These are phyloP conservation scores for Sporothrix brasiliensis DNA, from an alignment of 2,329 filamentous ascomycete species.

Conservation along the genomic window DNA sequence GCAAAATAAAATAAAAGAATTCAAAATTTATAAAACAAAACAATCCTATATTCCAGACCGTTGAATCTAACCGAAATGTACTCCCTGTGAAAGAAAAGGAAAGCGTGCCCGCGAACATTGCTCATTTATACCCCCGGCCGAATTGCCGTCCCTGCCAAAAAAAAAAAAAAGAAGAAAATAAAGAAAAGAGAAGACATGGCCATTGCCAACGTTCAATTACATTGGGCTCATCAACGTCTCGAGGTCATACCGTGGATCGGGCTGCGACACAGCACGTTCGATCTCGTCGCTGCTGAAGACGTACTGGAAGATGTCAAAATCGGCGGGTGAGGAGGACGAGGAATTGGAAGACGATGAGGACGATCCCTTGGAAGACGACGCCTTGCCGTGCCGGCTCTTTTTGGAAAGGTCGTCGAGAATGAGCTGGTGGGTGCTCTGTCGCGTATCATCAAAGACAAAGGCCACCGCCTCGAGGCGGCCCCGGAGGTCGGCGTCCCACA, in stretches of 20 bases:
- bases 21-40: background rate
- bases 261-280: slow-evolving; percentile 53
- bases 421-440: slow-evolving; percentile 56
- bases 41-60: slow-evolving; percentile 1
- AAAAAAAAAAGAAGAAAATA: too few species aligned
- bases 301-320: slow-evolving; percentile 57
- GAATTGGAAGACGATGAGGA: slow-evolving; percentile 35
- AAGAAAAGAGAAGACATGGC: background rate
- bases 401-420: slow-evolving; percentile 60
- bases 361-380: slow-evolving; percentile 39
- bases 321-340: slow-evolving; percentile 41
- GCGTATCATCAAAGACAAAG: slow-evolving; percentile 65
- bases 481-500: slow-evolving; percentile 64
- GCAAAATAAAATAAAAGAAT: background rate
- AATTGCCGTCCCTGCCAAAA: background rate
- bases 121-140: background rate
- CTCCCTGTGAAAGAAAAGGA: slow-evolving; percentile 25
- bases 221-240: slow-evolving; percentile 53
- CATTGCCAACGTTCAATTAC: slow-evolving; percentile 11
- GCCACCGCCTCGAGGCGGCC: slow-evolving; percentile 64
- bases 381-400: slow-evolving; percentile 45
- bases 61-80: background rate
- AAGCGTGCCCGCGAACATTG: background rate
- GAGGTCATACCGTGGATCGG: slow-evolving; percentile 59
- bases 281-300: slow-evolving; percentile 58